Evolutionary conservation across 2,329 filamentous ascomycete species (phyloP).

Genomic region (Rutstroemia sydowiana): DNA sequence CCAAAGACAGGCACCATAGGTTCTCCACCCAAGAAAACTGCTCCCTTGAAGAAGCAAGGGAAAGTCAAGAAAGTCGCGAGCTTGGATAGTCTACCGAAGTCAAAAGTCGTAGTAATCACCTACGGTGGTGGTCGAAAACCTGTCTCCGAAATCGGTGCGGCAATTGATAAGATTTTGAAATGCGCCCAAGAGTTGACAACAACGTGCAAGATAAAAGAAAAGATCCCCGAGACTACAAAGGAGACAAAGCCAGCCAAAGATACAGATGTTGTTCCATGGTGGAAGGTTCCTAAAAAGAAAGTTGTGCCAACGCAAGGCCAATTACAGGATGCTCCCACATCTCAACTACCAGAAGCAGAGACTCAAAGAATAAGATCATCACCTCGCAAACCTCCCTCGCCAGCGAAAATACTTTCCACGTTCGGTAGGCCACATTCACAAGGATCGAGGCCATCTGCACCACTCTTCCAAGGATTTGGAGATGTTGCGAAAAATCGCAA

Average conservation of each 20-base stretch:
- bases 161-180: constrained; percentile 56
- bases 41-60: background rate
- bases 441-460: constrained; percentile 29
- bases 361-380: background rate
- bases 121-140: constrained; percentile 48
- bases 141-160: constrained; percentile 44
- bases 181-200: background rate
- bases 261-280: constrained; percentile 7
- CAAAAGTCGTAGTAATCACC: constrained; percentile 45
- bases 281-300: constrained; percentile 10
- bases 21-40: constrained; percentile 48
- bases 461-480: constrained; percentile 21
- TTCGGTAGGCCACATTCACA: constrained; percentile 1
- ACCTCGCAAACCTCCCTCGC: background rate
- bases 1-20: constrained; percentile 55
- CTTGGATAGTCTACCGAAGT: constrained; percentile 33
- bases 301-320: background rate
- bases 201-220: background rate
- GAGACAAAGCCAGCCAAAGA: background rate
- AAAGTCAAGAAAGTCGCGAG: constrained; percentile 21
- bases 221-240: constrained; percentile 1
- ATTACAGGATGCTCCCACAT: background rate
- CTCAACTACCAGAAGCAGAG: background rate
- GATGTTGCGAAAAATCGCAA: constrained; percentile 36
- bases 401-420: background rate